Percentiles rank a stretch among this genome's conserved stretches.
Conservation (phyloP, 2,329 filamentous ascomycete genomes). For the Hymenoscyphus fructigenus region DNA sequence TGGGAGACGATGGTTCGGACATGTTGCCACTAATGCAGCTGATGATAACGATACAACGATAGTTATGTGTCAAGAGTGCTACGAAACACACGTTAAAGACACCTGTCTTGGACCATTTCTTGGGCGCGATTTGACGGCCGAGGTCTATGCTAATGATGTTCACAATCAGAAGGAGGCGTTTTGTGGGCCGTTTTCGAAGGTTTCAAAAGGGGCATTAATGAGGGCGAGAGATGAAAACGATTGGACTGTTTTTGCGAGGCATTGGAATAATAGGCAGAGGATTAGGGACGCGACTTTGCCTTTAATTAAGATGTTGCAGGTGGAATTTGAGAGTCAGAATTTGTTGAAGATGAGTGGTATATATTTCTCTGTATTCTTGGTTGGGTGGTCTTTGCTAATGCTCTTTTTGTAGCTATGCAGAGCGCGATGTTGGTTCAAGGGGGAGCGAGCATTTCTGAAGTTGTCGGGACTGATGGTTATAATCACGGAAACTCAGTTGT, state of each 20-base stretch:
- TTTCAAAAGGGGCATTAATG: slow-evolving; percentile 6
- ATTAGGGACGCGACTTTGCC: slow-evolving; percentile 2
- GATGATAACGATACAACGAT: slow-evolving; percentile 18
- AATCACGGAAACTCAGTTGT: slow-evolving; percentile 11
- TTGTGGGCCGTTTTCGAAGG: slow-evolving; percentile 18
- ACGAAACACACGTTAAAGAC: slow-evolving; percentile 11
- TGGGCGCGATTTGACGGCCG: slow-evolving; percentile 15
- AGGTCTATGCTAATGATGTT: slow-evolving; percentile 12
- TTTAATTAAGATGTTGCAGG: slow-evolving; percentile 10
- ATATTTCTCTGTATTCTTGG: neutral
- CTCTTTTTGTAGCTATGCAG: neutral
- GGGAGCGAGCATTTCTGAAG: slow-evolving; percentile 2
- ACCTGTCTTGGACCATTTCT: slow-evolving; percentile 9
- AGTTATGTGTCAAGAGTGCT: slow-evolving; percentile 23
- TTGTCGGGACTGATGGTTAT: slow-evolving; percentile 6
- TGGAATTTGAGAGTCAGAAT: slow-evolving; percentile 12
- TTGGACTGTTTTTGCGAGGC: slow-evolving; percentile 13
- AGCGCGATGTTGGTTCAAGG: slow-evolving; percentile 4
- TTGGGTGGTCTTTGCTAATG: neutral
- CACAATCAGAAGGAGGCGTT: slow-evolving; percentile 13
- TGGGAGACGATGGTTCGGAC: slow-evolving; percentile 20
- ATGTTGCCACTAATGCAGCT: slow-evolving; percentile 2
- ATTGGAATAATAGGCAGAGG: neutral
- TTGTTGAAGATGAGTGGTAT: slow-evolving; percentile 13
- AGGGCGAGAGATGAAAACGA: slow-evolving; percentile 12